Evolutionary conservation across 306 rosid species (phyloP).

Genomic region (Begonia fuchsioides): DNA sequence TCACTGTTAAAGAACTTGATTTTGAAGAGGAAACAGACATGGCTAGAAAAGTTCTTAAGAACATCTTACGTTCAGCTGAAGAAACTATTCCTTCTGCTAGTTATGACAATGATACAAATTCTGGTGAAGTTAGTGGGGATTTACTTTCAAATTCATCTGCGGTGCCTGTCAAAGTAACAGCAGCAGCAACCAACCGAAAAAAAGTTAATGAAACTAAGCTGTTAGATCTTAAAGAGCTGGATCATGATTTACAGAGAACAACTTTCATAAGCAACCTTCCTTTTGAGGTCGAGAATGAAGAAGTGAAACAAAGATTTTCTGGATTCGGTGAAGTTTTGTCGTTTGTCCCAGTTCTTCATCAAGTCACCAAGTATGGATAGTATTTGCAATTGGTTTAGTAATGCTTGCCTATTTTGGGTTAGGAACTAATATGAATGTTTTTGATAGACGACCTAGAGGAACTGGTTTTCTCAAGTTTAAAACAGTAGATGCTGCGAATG

Average conservation of each 20-base stretch:
- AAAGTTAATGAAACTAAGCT: conserved; percentile 16
- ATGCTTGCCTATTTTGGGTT: neutral
- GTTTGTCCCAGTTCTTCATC: conserved; percentile 79
- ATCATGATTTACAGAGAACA: conserved; percentile 54
- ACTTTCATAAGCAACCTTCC: conserved; percentile 75
- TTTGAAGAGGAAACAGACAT: conserved; percentile 78
- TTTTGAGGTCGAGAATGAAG: conserved; percentile 58
- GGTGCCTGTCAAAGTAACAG: conserved; percentile 24
- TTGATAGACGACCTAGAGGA: conserved; percentile 81
- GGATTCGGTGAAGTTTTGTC: conserved; percentile 73
- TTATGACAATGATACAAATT: conserved; percentile 24
- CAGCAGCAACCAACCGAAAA: conserved; percentile 24
- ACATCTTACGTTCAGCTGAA: conserved; percentile 35
- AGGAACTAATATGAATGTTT: conserved; percentile 8
- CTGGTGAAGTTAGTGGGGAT: conserved; percentile 15
- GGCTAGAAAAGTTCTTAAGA: conserved; percentile 62
- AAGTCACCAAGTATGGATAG: conserved; percentile 61
- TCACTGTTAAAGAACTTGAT: conserved; percentile 33
- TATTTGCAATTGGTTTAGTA: neutral
- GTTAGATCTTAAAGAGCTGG: conserved; percentile 33
- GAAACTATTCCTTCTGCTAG: conserved; percentile 21
- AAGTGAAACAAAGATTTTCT: conserved; percentile 74
- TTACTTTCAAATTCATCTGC: conserved; percentile 19
- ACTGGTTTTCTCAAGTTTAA: conserved; percentile 90
- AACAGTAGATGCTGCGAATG: conserved; percentile 49